Percentiles rank a stretch among this genome's conserved stretches.
These are phyloP conservation scores for Hypoxylon rubiginosum DNA, from an alignment of 2,329 filamentous ascomycete species.

Conservation along the genomic window DNA sequence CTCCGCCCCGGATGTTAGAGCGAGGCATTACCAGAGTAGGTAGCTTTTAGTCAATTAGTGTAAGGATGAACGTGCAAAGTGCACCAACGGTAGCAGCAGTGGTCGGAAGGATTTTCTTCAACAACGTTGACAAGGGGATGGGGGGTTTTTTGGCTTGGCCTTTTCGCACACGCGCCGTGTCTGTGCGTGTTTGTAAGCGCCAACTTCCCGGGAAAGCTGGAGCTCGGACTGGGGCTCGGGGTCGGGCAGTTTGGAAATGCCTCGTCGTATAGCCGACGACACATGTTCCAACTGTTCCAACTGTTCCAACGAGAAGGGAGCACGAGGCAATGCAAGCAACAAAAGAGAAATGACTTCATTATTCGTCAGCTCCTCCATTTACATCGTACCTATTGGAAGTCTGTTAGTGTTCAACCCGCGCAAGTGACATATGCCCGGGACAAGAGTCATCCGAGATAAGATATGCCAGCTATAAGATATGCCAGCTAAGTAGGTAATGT, in stretches of 20 bases:
- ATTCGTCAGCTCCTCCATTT: background rate
- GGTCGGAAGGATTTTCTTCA: constrained; percentile 3
- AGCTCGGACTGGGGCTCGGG: background rate
- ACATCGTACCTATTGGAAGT: too few species aligned
- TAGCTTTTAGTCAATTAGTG: background rate
- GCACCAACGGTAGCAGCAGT: background rate
- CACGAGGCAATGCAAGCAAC: background rate
- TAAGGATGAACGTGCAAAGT: background rate
- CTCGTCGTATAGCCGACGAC: background rate
- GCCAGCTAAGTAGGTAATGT: background rate
- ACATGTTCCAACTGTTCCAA: background rate
- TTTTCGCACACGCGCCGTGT: background rate
- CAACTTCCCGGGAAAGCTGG: background rate
- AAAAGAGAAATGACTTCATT: constrained; percentile 6
- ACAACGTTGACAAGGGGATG: background rate
- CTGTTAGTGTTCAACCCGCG: background rate
- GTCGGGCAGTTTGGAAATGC: background rate
- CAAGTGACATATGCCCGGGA: background rate
- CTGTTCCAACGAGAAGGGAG: background rate
- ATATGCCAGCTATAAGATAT: background rate
- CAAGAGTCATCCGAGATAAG: constrained; percentile 19
- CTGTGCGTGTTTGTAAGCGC: background rate
- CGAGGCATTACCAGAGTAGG: background rate
- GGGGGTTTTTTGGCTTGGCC: background rate
- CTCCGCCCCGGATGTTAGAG: background rate